A percentile compares a stretch with the other conserved stretches of the same genome.
These are phyloP conservation scores for Calonectria naviculata DNA, from an alignment of 2,329 filamentous ascomycete genomes.

Conservation along the genomic window DNA sequence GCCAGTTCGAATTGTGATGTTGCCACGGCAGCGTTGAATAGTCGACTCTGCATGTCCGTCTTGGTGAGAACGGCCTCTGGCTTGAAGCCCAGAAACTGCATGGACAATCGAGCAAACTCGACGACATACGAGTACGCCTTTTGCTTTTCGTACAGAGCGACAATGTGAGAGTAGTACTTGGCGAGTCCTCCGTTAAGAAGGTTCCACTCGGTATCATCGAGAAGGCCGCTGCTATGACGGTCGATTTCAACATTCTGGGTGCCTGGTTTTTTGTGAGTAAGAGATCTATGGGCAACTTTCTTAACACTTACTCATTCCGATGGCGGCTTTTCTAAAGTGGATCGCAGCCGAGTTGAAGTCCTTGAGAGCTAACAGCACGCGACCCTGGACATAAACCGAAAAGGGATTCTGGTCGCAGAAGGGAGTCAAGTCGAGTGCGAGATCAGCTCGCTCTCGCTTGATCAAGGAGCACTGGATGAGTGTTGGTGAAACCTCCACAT, in stretches of 20 bases:
- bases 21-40: slow-evolving; percentile 85
- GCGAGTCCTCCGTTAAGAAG: slow-evolving; percentile 78
- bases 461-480: slow-evolving; percentile 72
- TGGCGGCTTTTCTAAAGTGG: slow-evolving; percentile 85
- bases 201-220: slow-evolving; percentile 81
- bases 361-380: slow-evolving; percentile 78
- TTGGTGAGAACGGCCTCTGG: slow-evolving; percentile 56
- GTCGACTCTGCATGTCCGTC: slow-evolving; percentile 81
- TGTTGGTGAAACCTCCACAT: slow-evolving; percentile 71
- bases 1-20: slow-evolving; percentile 85
- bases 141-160: slow-evolving; percentile 82
- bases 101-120: slow-evolving; percentile 82
- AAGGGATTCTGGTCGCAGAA: slow-evolving; percentile 70
- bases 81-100: slow-evolving; percentile 67
- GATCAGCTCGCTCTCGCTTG: slow-evolving; percentile 68
- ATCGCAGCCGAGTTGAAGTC: slow-evolving; percentile 79
- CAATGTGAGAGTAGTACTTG: slow-evolving; percentile 88
- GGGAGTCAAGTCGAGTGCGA: slow-evolving; percentile 66
- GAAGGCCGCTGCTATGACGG: slow-evolving; percentile 71
- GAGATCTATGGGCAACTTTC: neutral
- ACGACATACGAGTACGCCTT: slow-evolving; percentile 84
- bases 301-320: slow-evolving; percentile 78
- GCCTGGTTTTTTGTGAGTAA: slow-evolving; percentile 52
- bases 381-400: slow-evolving; percentile 86
- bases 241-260: slow-evolving; percentile 58